Base-by-base conservation (phyloP, 345 rosid genomes). In the Luvunga scandens region DNA sequence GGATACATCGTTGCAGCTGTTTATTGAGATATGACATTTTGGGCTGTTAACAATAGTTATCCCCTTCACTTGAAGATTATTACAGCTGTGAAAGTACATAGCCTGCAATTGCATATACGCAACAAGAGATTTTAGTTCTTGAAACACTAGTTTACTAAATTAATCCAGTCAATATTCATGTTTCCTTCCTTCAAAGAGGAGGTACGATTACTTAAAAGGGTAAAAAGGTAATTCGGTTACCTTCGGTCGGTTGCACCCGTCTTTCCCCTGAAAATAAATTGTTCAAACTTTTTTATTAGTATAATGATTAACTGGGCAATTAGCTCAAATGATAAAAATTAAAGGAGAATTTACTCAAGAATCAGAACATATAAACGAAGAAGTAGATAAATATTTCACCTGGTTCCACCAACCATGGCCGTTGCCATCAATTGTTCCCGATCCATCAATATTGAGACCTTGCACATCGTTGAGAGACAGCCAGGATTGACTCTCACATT, bases 351-450 rank as follows among this genome's bases (percentile, higher is more conserved):
- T 9, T 42, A 10, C 16, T 42, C 4, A 10, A 42, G 48, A 12
- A 42, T 42, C 14, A 42, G 14, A 42, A 42, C 48, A 4, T 12
- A 42, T 42, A 42, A 42, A 42, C 3, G 48, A 42, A 42, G 10
- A 42, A 42, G 16, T 0, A 66, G 10, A 22, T 7, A 36, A 9
- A 6, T 34, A 66, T 19, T 22, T 22, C 50, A 21, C 27, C 70
- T 66, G 33, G 25, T 28, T 48, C 91, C 89, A 86, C 89, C 87
- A 88, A 33, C 13, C 4, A 3, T 68, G 57, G 6, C 89, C 89
- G n/a, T 55, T 81, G 67, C 86, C 89, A 9, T 88, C 77, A 1
- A 88, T 72, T 27, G 34, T 25, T 19, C 88, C 89, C 0, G 75
- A 65, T 53, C 89, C 87, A 4, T 63, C 7, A 1, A 85, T 10